Evolutionary conservation across 2,329 filamentous ascomycete species (phyloP).

Genomic region (Ophiostoma perfectum): DNA sequence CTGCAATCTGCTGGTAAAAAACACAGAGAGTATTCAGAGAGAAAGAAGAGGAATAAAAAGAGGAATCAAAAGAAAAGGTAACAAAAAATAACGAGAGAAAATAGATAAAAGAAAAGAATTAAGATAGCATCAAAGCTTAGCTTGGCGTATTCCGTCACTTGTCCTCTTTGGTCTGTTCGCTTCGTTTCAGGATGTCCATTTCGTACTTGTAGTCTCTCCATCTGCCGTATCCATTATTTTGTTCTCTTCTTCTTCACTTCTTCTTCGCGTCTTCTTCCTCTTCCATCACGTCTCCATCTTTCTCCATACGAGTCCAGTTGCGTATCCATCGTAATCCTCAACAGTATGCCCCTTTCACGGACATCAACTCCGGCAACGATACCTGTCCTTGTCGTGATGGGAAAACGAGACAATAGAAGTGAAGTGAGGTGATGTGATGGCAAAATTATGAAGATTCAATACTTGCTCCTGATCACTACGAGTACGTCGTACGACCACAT

Average conservation of each 20-base stretch:
- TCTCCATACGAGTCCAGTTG: no score
- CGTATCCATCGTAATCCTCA: neutral
- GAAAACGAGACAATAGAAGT: no score
- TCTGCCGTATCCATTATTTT: conserved; percentile 1
- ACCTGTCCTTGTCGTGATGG: neutral
- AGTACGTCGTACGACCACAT: neutral
- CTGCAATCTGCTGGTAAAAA: neutral
- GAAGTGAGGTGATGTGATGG: no score
- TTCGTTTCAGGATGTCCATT: neutral
- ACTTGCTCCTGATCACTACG: neutral
- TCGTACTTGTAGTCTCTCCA: neutral
- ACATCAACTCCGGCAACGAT: neutral
- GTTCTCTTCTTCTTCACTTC: conserved; percentile 2
- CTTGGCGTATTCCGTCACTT: neutral
- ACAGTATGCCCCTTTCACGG: conserved; percentile 1
- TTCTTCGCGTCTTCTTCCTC: neutral
- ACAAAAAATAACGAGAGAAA: neutral
- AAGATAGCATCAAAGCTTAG: no score
- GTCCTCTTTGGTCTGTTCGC: neutral
- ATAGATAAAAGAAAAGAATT: neutral
- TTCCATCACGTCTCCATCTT: neutral
- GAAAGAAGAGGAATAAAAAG: neutral
- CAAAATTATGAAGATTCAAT: no score
- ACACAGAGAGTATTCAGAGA: neutral
- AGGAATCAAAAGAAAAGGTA: neutral